Percentiles rank a stretch among this genome's conserved stretches.
phyloP scores from a whole-genome alignment of 139 green algal genomes.

The Limnomonas spitsbergensis region DNA sequence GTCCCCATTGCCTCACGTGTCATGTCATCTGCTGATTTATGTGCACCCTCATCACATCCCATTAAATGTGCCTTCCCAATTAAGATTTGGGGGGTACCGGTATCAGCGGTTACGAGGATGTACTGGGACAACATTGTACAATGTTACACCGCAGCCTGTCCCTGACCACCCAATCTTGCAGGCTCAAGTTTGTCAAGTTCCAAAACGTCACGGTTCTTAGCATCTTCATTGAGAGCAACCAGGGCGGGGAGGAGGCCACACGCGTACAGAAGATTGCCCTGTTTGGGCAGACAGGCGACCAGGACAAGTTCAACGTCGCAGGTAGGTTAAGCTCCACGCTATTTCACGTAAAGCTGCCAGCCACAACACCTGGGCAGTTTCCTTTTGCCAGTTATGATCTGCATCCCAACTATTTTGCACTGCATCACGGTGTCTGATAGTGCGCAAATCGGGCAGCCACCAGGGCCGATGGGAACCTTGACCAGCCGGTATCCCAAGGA shows the following conservation, averaged over 20 bases:
- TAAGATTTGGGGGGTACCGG: no score
- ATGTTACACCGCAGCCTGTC: neutral
- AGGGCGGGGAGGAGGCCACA: conserved; percentile 55
- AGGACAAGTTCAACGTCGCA: conserved; percentile 12
- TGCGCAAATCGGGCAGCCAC: no score
- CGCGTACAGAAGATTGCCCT: conserved; percentile 64
- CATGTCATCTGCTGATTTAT: no score
- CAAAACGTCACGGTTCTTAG: conserved; percentile 61
- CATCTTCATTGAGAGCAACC: conserved; percentile 65
- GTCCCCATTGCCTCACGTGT: no score
- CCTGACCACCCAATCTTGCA: neutral
- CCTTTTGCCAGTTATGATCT: neutral
- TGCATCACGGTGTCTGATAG: no score
- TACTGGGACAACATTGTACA: no score
- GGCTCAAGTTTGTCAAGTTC: conserved; percentile 78
- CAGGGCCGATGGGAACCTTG: no score
- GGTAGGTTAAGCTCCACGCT: neutral
- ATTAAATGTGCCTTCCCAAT: no score
- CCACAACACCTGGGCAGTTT: neutral
- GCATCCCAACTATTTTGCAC: neutral
- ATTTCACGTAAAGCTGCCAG: no score
- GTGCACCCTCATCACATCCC: no score
- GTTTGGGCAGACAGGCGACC: conserved; percentile 49
- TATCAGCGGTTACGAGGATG: no score
- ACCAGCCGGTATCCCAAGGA: no score